Evolutionary conservation across 2,329 filamentous ascomycete genomes (phyloP), one percentile per base, ranked within the genome.

Genomic region (Aspergillus hiratsukae): DNA sequence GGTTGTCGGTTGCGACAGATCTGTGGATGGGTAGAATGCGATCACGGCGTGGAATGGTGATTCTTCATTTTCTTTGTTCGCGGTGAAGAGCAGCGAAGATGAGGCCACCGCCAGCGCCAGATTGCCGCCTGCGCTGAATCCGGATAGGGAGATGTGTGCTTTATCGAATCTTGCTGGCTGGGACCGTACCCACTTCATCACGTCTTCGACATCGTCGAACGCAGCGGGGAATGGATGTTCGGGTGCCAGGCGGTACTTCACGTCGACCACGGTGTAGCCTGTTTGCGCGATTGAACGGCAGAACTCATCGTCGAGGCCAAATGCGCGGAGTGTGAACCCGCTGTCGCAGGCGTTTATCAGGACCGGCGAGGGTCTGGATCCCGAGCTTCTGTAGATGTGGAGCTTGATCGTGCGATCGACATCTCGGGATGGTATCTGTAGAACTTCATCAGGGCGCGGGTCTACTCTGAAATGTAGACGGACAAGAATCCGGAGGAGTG

Each of bases 61-160:
- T n/a, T 19, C 40, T n/a, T 41, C 40, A 21, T 21, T 19, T 9
- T n/a, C 40, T 10, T 19, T 41, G 40, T 7, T 4, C 17, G 10
- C 29, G 4, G 10, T 11, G 40, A 7, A 41, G 40, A 21, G 17
- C 17, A 49, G 48, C 3, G 61, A 60, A 4, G 61, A 60, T 25
- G 61, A 66, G 3, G 67, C 58, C 2, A 69, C 58, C 1, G 64
- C 63, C 7, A 76, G 64, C 0, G 72, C 71, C 25, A 78, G 65
- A 46, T 71, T 76, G 0, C 52, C 76, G 2, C 76, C 76, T 0
- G 76, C 71, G 46, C 72, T 76, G 60, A 77, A 78, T 8, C 76
- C 76, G 1, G 67, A 70, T 1, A 77, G 54, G 0, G 67, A 66
- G 11, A 78, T 50, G 3, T 60, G 61, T 0, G 56, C 51, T 2